Evolutionary conservation across 495 filamentous ascomycete species (phyloP).

Genomic region (Bacidia gigantensis): DNA sequence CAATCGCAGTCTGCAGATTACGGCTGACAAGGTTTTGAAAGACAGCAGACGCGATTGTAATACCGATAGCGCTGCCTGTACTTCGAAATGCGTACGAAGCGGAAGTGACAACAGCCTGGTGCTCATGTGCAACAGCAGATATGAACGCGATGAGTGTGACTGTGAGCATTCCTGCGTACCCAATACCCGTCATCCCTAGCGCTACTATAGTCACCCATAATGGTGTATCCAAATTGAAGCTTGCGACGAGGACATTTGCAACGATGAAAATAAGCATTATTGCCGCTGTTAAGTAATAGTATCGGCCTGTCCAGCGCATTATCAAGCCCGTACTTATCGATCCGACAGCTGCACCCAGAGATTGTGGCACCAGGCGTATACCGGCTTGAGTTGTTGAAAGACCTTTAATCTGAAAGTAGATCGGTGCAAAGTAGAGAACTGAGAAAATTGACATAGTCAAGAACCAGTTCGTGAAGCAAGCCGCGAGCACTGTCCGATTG

Average conservation of each 20-base stretch:
- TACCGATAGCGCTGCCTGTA: constrained; percentile 17
- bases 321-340: constrained; percentile 45
- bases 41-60: constrained; percentile 22
- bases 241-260: constrained; percentile 32
- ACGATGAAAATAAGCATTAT: constrained; percentile 31
- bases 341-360: constrained; percentile 43
- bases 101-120: constrained; percentile 35
- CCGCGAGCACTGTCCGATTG: constrained; percentile 46
- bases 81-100: constrained; percentile 13
- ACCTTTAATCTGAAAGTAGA: constrained; percentile 58
- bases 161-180: constrained; percentile 55
- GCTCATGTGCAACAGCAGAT: constrained; percentile 51
- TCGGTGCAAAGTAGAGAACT: constrained; percentile 50
- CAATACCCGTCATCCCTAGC: constrained; percentile 45
- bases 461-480: constrained; percentile 54
- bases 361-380: constrained; percentile 40
- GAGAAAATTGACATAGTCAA: constrained; percentile 24
- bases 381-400: constrained; percentile 46
- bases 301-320: constrained; percentile 54
- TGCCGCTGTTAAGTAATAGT: constrained; percentile 38
- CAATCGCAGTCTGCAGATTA: constrained; percentile 54
- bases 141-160: constrained; percentile 54
- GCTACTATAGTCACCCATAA: constrained; percentile 42
- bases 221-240: constrained; percentile 35
- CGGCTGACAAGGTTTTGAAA: constrained; percentile 33